Evolutionary conservation across 345 rosid genomes (phyloP).

Genomic region (Turritis glabra): DNA sequence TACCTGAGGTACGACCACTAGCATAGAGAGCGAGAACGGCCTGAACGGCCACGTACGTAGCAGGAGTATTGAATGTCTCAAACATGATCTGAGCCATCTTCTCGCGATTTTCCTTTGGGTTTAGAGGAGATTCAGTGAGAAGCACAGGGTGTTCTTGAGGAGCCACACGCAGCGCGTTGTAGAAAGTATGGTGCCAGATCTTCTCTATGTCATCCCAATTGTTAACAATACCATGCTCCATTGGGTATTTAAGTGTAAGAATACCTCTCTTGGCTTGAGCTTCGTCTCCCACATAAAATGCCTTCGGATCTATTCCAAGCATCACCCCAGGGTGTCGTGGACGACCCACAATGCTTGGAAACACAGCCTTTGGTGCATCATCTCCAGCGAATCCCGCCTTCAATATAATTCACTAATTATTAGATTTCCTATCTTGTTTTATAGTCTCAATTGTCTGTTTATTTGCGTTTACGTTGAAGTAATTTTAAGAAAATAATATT

Average conservation of each 20-base stretch:
- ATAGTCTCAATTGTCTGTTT: not conserved
- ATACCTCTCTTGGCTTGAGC: conserved; percentile 30
- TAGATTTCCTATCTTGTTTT: not conserved
- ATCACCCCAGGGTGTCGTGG: conserved; percentile 5
- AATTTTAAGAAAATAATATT: not conserved
- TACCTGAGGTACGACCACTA: conserved; percentile 57
- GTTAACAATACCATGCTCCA: conserved; percentile 24
- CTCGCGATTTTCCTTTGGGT: conserved; percentile 23
- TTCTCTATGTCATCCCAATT: conserved; percentile 36
- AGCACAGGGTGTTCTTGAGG: conserved; percentile 21
- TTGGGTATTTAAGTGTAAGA: conserved; percentile 20
- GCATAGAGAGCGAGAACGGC: conserved; percentile 54
- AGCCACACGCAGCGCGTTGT: not conserved
- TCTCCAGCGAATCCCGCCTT: conserved; percentile 48
- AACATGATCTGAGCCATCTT: conserved; percentile 35
- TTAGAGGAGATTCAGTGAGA: conserved; percentile 31
- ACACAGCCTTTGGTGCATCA: conserved; percentile 45
- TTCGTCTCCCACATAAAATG: conserved; percentile 16
- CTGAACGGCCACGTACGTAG: conserved; percentile 49
- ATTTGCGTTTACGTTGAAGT: not conserved
- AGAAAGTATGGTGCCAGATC: conserved; percentile 28
- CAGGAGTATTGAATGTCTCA: conserved; percentile 32
- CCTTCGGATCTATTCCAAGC: not conserved
- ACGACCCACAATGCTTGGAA: conserved; percentile 46
- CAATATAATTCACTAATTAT: not conserved